phyloP scores from a whole-genome alignment of 78 protist species.

The Monosiga brevicollis region DNA sequence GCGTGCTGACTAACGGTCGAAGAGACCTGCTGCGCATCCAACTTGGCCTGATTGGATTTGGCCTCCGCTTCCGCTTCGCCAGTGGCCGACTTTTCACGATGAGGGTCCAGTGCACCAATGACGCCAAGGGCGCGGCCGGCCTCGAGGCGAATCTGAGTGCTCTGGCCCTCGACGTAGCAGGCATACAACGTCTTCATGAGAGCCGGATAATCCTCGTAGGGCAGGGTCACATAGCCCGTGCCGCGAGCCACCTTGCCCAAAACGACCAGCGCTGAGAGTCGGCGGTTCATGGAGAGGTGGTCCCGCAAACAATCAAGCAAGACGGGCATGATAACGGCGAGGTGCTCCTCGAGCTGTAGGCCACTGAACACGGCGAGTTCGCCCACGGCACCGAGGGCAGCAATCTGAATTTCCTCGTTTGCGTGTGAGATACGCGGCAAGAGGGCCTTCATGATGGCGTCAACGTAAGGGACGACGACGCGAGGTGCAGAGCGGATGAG shows the following conservation, averaged over 20 bases:
- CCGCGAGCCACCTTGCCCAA: constrained; percentile 66
- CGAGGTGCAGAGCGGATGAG: constrained; percentile 50
- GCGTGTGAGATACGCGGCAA: constrained; percentile 41
- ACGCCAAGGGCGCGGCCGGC: constrained; percentile 82
- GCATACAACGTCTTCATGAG: constrained; percentile 55
- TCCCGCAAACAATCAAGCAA: constrained; percentile 79
- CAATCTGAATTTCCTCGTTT: constrained; percentile 39
- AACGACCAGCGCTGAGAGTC: constrained; percentile 69
- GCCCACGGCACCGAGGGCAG: constrained; percentile 68
- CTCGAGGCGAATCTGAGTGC: constrained; percentile 38
- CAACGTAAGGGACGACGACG: constrained; percentile 78
- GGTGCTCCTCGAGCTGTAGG: constrained; percentile 41
- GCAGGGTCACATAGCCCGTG: constrained; percentile 80
- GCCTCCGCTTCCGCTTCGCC: neutral
- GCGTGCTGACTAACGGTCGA: neutral
- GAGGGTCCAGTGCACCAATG: constrained; percentile 96
- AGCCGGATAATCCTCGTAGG: constrained; percentile 63
- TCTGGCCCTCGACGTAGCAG: constrained; percentile 23
- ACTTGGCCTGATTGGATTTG: neutral
- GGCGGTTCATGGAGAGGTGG: constrained; percentile 34
- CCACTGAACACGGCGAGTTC: constrained; percentile 74
- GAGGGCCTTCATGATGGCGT: constrained; percentile 56
- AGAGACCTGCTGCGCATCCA: constrained; percentile 2
- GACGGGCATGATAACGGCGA: constrained; percentile 61
- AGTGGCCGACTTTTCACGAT: constrained; percentile 36